A percentile compares a stretch with the other conserved stretches of the same genome.
Conservation (phyloP, 139 green algal genomes). For the Haematococcus sp. region DNA sequence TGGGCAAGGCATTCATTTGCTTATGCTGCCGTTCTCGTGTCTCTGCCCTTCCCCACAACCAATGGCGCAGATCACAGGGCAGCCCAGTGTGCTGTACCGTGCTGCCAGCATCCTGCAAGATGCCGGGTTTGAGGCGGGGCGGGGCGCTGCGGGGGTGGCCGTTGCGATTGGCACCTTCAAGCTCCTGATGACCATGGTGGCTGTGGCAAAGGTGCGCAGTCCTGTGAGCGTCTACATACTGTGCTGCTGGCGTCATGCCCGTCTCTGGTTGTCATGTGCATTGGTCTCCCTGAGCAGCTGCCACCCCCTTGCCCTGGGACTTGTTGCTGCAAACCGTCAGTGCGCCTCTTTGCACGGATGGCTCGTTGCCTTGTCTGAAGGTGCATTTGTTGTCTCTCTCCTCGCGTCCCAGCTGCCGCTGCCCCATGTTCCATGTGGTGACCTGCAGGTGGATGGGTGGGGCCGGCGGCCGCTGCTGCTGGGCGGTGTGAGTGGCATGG, state of each 20-base stretch:
- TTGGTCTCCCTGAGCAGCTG: conserved; percentile 45
- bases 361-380: no score
- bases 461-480: conserved; percentile 86
- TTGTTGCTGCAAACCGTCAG: background rate
- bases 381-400: no score
- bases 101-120: conserved; percentile 58
- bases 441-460: conserved; percentile 2
- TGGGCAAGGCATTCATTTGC: no score
- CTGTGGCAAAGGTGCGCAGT: conserved; percentile 71
- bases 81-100: conserved; percentile 80
- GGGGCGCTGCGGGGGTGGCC: conserved; percentile 55
- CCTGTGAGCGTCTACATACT: conserved; percentile 61
- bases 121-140: conserved; percentile 59
- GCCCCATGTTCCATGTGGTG: no score
- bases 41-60: no score
- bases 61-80: conserved; percentile 90
- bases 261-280: conserved; percentile 32
- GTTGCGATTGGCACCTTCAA: conserved; percentile 88
- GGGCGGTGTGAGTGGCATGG: conserved; percentile 69
- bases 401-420: no score
- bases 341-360: background rate
- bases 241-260: conserved; percentile 71
- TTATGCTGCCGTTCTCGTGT: no score
- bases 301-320: no score
- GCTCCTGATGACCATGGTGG: conserved; percentile 82